Conservation (phyloP, 2,329 filamentous ascomycete species). For the Hypocreales sp. region DNA sequence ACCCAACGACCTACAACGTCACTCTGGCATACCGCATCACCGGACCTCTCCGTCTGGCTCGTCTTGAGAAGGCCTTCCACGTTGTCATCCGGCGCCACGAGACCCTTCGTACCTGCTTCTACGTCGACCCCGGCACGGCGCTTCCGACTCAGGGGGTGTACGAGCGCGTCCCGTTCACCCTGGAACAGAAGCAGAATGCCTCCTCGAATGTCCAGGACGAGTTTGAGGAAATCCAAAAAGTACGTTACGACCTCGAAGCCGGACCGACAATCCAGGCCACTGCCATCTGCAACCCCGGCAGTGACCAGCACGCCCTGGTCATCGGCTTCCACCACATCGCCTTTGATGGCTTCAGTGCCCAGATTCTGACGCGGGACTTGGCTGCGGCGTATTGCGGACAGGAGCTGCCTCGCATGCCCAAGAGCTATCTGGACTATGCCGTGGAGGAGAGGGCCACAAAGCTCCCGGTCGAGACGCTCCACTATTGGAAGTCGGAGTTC, state of each 20-base stretch:
- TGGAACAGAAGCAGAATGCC: conserved; percentile 10
- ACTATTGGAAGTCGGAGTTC: neutral
- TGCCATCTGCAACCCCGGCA: conserved; percentile 7
- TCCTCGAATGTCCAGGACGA: conserved; percentile 9
- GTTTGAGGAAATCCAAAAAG: conserved; percentile 11
- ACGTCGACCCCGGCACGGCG: conserved; percentile 4
- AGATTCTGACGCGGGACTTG: conserved; percentile 27
- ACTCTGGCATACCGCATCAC: conserved; percentile 14
- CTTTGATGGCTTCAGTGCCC: conserved; percentile 30
- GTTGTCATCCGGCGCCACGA: conserved; percentile 15
- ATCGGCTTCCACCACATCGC: conserved; percentile 31
- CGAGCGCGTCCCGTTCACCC: conserved; percentile 7
- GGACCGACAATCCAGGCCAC: neutral
- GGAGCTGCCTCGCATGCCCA: conserved; percentile 5
- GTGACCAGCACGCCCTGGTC: conserved; percentile 22
- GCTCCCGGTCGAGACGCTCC: neutral
- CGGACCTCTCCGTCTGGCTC: conserved; percentile 14
- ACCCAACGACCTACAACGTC: conserved; percentile 24
- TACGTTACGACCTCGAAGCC: conserved; percentile 18
- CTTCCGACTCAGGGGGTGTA: conserved; percentile 12
- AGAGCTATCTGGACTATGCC: conserved; percentile 21
- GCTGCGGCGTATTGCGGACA: conserved; percentile 22
- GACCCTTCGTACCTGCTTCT: conserved; percentile 16
- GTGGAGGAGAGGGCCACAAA: conserved; percentile 9
- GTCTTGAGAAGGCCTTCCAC: conserved; percentile 17